Evolutionary conservation across 129 eudicot genomes (phyloP), one percentile per base, ranked within the genome.

Genomic region (Flaveria sonorensis): DNA sequence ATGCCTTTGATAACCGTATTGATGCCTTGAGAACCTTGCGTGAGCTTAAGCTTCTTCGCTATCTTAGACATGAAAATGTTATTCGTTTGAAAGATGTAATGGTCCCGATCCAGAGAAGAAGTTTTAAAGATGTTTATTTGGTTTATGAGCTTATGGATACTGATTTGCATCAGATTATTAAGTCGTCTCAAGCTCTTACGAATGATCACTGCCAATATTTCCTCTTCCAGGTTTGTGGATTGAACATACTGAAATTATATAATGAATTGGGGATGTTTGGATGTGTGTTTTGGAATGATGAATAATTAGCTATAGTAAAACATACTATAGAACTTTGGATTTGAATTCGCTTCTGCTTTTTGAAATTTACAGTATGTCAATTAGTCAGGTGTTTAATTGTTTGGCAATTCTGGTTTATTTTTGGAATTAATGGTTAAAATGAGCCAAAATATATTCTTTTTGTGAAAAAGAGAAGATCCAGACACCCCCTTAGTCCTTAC

Each of bases 91-190:
- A 80, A 75, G 96, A 90, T 73, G 96, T 88, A 10, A 90, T 90
- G 96, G 84, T 90, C 50, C 93, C 96, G 47, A 71, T 68, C 36
- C 89, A 89, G 0, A 84, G 85, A 66, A 86, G 85, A 76, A 88
- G 88, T 81, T 90, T 90, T 81, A 87, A 88, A 81, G 93, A 90
- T 74, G 92, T 88, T 61, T 90, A 90, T 79, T 70, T 90, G 88
- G 96, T 90, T 69, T 88, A 90, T 67, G 96, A 90, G 80, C 88
- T 90, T 71, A 90, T 90, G 96, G 92, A 88, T 68, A 85, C 89
- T 0, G 92, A 88, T 85, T 86, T 88, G 80, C 89, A 88, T 79
- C 92, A 88, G 72, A 88, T 90, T 80, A 81, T 90, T 68, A 88
- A 86, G 85, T 90, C 96, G 2, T 85, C 96, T 80, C 91, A 88